Evolutionary conservation across 305 asterid species (phyloP).

Genomic region (Withania somnifera): DNA sequence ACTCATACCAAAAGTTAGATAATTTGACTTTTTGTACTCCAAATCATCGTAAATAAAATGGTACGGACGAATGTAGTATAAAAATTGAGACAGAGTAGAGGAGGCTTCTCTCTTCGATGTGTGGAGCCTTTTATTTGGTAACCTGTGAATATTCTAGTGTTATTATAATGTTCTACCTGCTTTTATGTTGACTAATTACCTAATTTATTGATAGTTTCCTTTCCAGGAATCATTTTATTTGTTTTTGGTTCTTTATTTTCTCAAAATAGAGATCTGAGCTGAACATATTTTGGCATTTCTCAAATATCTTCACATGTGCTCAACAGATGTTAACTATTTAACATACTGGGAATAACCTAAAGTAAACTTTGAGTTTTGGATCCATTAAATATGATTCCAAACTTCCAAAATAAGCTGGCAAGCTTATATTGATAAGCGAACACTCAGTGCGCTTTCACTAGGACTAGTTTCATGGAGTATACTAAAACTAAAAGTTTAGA

Average conservation of each 20-base stretch:
- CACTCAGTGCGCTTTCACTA: too few species aligned
- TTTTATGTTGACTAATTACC: neutral
- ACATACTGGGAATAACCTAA: neutral
- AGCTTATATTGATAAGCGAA: neutral
- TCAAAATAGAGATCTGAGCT: neutral
- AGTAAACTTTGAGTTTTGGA: neutral
- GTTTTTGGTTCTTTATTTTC: neutral
- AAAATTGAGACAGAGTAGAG: neutral
- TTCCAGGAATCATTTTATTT: neutral
- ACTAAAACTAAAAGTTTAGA: too few species aligned
- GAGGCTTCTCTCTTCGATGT: neutral
- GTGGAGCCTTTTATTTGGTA: neutral
- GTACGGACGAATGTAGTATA: neutral
- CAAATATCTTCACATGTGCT: neutral
- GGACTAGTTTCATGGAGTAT: too few species aligned
- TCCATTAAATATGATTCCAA: neutral
- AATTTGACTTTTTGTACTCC: neutral
- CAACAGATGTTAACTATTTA: neutral
- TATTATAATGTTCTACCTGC: neutral
- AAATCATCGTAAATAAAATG: neutral
- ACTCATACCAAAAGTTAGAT: neutral
- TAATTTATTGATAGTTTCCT: neutral
- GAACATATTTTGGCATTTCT: neutral
- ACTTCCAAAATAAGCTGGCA: neutral
- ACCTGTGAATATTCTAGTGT: neutral